Evolutionary conservation across 345 rosid genomes (phyloP).

Genomic region (Linum usitatissimum): DNA sequence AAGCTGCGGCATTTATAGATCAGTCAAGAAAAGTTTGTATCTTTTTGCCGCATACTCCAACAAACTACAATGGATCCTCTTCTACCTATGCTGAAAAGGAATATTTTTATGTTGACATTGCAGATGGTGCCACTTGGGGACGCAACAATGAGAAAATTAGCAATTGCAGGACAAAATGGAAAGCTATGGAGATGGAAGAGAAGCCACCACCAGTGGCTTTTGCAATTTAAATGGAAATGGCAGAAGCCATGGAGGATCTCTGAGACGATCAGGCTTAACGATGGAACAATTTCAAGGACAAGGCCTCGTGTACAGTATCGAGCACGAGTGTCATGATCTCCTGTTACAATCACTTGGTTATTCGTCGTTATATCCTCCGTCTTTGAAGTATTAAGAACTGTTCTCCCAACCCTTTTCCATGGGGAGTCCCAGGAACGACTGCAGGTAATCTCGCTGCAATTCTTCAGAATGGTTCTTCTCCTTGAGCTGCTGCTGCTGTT

Average conservation of each 20-base stretch:
- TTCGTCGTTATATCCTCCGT: slow-evolving; percentile 2
- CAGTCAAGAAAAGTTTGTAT: slow-evolving; percentile 53
- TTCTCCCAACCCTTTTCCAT: neutral
- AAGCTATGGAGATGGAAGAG: slow-evolving; percentile 99
- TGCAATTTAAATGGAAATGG: slow-evolving; percentile 99
- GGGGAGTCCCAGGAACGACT: neutral
- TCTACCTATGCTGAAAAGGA: slow-evolving; percentile 10
- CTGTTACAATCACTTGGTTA: slow-evolving; percentile 8
- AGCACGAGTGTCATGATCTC: slow-evolving; percentile 23
- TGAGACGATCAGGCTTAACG: slow-evolving; percentile 83
- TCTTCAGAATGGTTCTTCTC: neutral
- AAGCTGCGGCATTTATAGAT: slow-evolving; percentile 52
- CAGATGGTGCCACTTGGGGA: slow-evolving; percentile 94
- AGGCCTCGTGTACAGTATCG: slow-evolving; percentile 55
- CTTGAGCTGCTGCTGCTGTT: neutral
- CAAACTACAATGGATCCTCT: slow-evolving; percentile 3
- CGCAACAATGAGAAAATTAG: slow-evolving; percentile 55
- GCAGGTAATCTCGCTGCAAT: neutral
- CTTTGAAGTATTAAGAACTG: neutral
- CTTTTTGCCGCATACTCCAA: slow-evolving; percentile 8
- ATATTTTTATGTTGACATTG: slow-evolving; percentile 10
- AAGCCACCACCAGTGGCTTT: slow-evolving; percentile 94
- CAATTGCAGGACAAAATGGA: slow-evolving; percentile 63
- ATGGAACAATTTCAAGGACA: slow-evolving; percentile 57
- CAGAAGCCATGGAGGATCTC: slow-evolving; percentile 99